A percentile compares a stretch with the other conserved stretches of the same genome.
Conservation (phyloP, 179 eudicot genomes). For the Beta macrorhiza region DNA sequence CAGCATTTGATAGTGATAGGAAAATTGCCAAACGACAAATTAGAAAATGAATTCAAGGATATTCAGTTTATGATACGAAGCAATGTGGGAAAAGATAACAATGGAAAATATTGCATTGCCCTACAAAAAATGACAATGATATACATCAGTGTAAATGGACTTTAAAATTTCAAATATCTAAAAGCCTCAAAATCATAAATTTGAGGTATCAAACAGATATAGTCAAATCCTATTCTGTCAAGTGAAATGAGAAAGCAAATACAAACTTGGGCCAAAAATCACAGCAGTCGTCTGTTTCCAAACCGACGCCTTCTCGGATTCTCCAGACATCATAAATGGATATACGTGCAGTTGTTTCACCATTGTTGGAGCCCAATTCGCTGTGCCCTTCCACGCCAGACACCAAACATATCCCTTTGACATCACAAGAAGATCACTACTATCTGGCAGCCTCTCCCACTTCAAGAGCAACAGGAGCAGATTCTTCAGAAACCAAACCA, state of each 20-base stretch:
- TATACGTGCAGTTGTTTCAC: slow-evolving; percentile 1
- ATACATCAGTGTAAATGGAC: slow-evolving; percentile 10
- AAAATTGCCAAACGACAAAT: background rate
- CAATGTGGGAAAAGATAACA: background rate
- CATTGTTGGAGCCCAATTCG: background rate
- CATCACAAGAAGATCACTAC: background rate
- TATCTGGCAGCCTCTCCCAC: slow-evolving; percentile 26
- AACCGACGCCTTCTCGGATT: background rate
- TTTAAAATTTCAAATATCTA: background rate
- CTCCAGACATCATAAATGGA: background rate
- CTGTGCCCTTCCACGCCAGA: background rate
- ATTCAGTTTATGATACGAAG: background rate
- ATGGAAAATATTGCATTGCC: slow-evolving; percentile 14
- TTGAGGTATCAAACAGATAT: slow-evolving; percentile 1
- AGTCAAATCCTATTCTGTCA: slow-evolving; percentile 5
- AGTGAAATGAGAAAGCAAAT: slow-evolving; percentile 2
- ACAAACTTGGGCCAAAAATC: slow-evolving; percentile 7
- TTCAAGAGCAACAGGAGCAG: slow-evolving; percentile 12
- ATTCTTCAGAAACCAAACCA: slow-evolving; percentile 42
- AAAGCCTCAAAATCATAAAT: slow-evolving; percentile 2
- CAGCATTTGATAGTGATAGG: background rate
- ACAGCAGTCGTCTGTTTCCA: background rate
- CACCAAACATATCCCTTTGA: background rate
- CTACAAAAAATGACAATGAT: background rate
- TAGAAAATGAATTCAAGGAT: background rate